A percentile compares a stretch with the other conserved stretches of the same genome.
These are phyloP conservation scores for Psilocybe tampanensis DNA, from an alignment of 768 basidiomycete species.

Conservation along the genomic window DNA sequence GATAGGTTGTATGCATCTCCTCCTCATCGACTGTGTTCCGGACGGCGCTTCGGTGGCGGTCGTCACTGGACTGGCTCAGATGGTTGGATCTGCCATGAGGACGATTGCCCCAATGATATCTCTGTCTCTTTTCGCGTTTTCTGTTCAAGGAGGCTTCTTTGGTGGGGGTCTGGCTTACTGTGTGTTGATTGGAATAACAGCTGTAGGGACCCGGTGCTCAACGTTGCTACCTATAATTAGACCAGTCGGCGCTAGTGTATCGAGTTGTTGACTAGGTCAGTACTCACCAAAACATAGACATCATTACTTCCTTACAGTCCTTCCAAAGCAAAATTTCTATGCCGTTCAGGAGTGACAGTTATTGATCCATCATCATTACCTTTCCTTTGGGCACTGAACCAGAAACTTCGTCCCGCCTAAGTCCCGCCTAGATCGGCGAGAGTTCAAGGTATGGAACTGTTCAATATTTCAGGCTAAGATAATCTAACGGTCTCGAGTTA, in stretches of 20 bases:
- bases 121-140: slow-evolving; percentile 59
- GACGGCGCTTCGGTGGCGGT: slow-evolving; percentile 46
- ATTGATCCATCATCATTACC: too few relatives aligned
- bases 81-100: slow-evolving; percentile 48
- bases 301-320: too few relatives aligned
- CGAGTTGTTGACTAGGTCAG: background rate
- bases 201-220: slow-evolving; percentile 29
- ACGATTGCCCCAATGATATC: slow-evolving; percentile 55
- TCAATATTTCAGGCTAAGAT: too few relatives aligned
- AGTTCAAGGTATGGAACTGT: too few relatives aligned
- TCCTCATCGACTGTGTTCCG: slow-evolving; percentile 45
- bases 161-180: slow-evolving; percentile 49
- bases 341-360: too few relatives aligned
- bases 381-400: too few relatives aligned
- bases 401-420: too few relatives aligned
- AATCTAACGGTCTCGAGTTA: too few relatives aligned
- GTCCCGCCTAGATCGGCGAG: too few relatives aligned
- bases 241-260: background rate
- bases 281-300: too few relatives aligned
- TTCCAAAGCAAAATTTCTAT: too few relatives aligned
- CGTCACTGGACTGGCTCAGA: slow-evolving; percentile 59
- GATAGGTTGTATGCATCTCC: slow-evolving; percentile 49
- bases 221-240: slow-evolving; percentile 21
- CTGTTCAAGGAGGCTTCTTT: slow-evolving; percentile 42
- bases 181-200: slow-evolving; percentile 30